Percentiles rank a stretch among this genome's conserved stretches.
Conservation (phyloP, 2,329 filamentous ascomycete species). For the Aspergillus pseudoviridinutans region DNA sequence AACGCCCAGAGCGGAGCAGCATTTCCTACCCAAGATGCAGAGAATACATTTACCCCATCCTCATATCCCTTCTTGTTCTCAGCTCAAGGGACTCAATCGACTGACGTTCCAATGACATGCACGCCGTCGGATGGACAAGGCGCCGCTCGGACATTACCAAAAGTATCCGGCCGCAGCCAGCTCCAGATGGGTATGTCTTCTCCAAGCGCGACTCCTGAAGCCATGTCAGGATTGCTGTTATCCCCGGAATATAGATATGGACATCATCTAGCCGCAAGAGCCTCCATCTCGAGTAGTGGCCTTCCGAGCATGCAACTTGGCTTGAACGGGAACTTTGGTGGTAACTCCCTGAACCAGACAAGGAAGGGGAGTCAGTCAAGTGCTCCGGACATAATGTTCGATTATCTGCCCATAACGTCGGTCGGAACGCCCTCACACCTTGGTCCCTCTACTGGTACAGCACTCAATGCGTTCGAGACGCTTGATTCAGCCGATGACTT, state of each 20-base stretch:
- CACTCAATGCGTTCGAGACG: constrained; percentile 14
- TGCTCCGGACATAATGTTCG: constrained; percentile 28
- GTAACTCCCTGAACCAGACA: constrained; percentile 15
- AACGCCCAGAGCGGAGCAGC: constrained; percentile 19
- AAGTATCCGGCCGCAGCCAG: constrained; percentile 26
- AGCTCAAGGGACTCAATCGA: constrained; percentile 21
- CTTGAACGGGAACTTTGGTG: constrained; percentile 18
- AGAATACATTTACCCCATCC: constrained; percentile 18
- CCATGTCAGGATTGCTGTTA: constrained; percentile 14
- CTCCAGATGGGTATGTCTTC: constrained; percentile 10
- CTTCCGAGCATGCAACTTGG: constrained; percentile 17
- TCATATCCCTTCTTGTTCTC: constrained; percentile 30
- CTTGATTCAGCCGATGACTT: constrained; percentile 19
- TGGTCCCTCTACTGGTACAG: constrained; percentile 5
- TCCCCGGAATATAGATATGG: constrained; percentile 17
- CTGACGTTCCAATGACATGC: constrained; percentile 22
- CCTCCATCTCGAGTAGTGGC: constrained; percentile 4
- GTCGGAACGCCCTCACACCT: constrained; percentile 13
- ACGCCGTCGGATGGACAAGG: constrained; percentile 21
- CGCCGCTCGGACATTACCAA: constrained; percentile 35
- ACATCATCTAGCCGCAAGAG: constrained; percentile 14
- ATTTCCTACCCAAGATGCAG: constrained; percentile 28
- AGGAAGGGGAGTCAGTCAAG: constrained; percentile 15
- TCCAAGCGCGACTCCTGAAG: constrained; percentile 14
- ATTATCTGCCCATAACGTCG: constrained; percentile 23